Evolutionary conservation across 495 filamentous ascomycete species (phyloP).

Genomic region (Penicilliopsis zonata): DNA sequence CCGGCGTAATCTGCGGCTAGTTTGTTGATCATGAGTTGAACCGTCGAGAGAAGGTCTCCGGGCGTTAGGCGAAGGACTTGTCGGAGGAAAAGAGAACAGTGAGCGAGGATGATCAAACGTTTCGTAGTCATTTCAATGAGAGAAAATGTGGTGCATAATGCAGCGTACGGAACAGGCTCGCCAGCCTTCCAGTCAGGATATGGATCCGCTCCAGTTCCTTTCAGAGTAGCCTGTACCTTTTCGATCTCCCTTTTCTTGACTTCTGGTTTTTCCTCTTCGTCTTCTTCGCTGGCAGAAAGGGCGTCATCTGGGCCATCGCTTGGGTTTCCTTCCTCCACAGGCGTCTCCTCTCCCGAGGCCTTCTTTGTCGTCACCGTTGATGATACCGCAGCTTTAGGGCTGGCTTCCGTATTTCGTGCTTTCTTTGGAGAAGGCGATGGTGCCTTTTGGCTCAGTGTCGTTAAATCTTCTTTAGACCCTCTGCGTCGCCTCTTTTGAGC

Average conservation of each 20-base stretch:
- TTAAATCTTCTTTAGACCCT: conserved; percentile 4
- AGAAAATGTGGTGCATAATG: conserved; percentile 88
- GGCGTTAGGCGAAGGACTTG: conserved; percentile 90
- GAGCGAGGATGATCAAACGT: conserved; percentile 69
- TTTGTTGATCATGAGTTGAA: conserved; percentile 95
- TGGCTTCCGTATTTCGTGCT: conserved; percentile 9
- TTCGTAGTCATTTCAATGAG: conserved; percentile 90
- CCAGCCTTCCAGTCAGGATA: conserved; percentile 92
- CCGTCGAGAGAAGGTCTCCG: conserved; percentile 71
- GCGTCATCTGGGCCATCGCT: conserved; percentile 38
- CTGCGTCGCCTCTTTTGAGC: conserved; percentile 31
- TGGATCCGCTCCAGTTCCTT: conserved; percentile 55
- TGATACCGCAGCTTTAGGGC: conserved; percentile 9
- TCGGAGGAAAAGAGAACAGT: conserved; percentile 82
- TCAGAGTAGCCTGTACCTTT: conserved; percentile 69
- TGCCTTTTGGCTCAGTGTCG: conserved; percentile 13
- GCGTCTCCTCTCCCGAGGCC: conserved; percentile 22
- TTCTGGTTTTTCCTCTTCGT: conserved; percentile 67
- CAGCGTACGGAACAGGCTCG: conserved; percentile 85
- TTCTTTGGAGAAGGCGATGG: conserved; percentile 11
- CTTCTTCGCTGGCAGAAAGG: conserved; percentile 37
- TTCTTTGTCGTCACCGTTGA: conserved; percentile 17
- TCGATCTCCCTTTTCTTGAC: conserved; percentile 64
- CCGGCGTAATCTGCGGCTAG: conserved; percentile 93
- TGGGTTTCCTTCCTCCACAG: conserved; percentile 19